Evolutionary conservation across 768 basidiomycete genomes (phyloP).

Genomic region (Mycena belliarum): DNA sequence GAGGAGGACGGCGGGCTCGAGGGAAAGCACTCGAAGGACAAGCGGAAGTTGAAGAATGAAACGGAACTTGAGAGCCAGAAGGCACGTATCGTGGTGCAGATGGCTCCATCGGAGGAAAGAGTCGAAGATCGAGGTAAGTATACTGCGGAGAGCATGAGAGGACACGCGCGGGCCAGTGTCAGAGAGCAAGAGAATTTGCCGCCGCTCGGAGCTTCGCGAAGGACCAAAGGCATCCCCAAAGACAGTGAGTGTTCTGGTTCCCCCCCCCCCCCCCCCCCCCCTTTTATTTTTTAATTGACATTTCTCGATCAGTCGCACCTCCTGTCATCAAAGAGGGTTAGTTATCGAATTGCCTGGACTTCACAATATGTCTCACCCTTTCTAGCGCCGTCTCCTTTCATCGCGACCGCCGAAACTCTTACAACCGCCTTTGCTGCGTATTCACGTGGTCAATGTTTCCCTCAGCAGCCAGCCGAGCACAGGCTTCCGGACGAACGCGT

Average conservation of each 20-base stretch:
- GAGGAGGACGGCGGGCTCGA: slow-evolving; percentile 33
- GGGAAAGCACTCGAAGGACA: slow-evolving; percentile 31
- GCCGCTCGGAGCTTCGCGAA: slow-evolving; percentile 13
- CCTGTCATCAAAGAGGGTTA: slow-evolving; percentile 2
- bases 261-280: slow-evolving; percentile 2
- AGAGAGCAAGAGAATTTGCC: slow-evolving; percentile 20
- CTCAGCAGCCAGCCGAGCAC: slow-evolving; percentile 35
- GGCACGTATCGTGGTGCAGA: slow-evolving; percentile 91
- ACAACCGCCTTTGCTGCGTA: slow-evolving; percentile 69
- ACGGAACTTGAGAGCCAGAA: slow-evolving; percentile 91
- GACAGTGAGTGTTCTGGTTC: slow-evolving; percentile 4
- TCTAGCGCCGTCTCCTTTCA: slow-evolving; percentile 18
- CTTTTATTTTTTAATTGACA: neutral
- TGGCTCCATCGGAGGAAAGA: slow-evolving; percentile 59
- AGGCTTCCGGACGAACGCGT: slow-evolving; percentile 67
- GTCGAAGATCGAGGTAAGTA: slow-evolving; percentile 30
- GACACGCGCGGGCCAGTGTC: neutral
- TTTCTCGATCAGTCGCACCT: slow-evolving; percentile 1
- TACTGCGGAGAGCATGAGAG: slow-evolving; percentile 19
- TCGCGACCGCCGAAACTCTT: slow-evolving; percentile 28
- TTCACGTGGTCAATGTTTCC: slow-evolving; percentile 55
- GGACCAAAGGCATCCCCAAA: slow-evolving; percentile 2
- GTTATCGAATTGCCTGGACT: neutral
- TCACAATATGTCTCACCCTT: neutral
- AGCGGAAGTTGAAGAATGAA: slow-evolving; percentile 42